Percentiles rank a stretch among this genome's conserved stretches.
Conservation (phyloP, 306 rosid genomes). For the Fragaria ananassa region DNA sequence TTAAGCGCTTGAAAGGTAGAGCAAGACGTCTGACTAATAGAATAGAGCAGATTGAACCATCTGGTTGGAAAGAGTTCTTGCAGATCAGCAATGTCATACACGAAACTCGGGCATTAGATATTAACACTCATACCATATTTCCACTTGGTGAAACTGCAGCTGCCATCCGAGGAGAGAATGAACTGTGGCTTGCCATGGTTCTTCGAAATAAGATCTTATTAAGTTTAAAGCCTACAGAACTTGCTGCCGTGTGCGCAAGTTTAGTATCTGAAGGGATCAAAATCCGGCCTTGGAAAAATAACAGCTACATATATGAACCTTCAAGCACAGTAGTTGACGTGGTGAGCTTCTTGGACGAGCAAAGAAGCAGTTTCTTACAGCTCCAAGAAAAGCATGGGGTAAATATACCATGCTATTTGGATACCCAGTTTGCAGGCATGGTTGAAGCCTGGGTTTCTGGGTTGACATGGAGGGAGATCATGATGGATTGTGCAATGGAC, state of each 20-base stretch:
- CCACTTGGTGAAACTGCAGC: slow-evolving; percentile 95
- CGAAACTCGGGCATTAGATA: slow-evolving; percentile 76
- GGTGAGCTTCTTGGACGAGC: slow-evolving; percentile 54
- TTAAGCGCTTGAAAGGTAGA: slow-evolving; percentile 66
- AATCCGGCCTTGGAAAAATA: slow-evolving; percentile 75
- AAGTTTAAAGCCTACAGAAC: slow-evolving; percentile 72
- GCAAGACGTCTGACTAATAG: slow-evolving; percentile 70
- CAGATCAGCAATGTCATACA: slow-evolving; percentile 92
- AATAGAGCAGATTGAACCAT: slow-evolving; percentile 90
- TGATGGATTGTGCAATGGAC: slow-evolving; percentile 99
- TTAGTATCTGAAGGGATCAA: slow-evolving; percentile 91
- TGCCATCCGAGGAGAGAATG: slow-evolving; percentile 94
- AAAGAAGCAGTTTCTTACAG: slow-evolving; percentile 45
- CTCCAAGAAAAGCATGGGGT: slow-evolving; percentile 86
- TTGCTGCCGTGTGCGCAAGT: slow-evolving; percentile 79
- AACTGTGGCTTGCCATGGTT: slow-evolving; percentile 96
- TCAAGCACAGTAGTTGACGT: slow-evolving; percentile 50
- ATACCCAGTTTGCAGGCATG: slow-evolving; percentile 91
- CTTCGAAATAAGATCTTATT: slow-evolving; percentile 68
- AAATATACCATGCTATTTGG: slow-evolving; percentile 59
- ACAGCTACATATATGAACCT: slow-evolving; percentile 71
- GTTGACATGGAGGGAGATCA: slow-evolving; percentile 86
- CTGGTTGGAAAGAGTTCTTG: slow-evolving; percentile 99
- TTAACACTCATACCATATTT: slow-evolving; percentile 60
- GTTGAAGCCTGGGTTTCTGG: slow-evolving; percentile 99